These are phyloP conservation scores for Suhomyces faveliae DNA, from an alignment of 805 yeast genomes.

Conservation along the genomic window DNA sequence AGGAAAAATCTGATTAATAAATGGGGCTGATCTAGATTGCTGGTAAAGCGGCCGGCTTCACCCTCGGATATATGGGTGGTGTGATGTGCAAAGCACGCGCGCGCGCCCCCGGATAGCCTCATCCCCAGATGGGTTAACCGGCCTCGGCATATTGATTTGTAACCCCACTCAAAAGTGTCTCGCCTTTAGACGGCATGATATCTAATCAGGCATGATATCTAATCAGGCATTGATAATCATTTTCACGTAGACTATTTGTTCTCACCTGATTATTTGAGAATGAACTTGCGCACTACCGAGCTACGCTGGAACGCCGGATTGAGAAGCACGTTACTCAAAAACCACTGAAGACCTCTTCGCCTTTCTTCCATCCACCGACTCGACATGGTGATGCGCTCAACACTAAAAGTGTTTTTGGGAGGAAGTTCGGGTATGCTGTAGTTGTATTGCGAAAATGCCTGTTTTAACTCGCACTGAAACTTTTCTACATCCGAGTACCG, in stretches of 20 bases:
- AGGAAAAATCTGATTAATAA: conserved; percentile 1
- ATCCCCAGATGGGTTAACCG: not conserved
- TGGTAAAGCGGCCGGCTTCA: too few species aligned
- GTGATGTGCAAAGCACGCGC: too few species aligned
- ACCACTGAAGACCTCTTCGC: conserved; percentile 58
- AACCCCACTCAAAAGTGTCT: too few species aligned
- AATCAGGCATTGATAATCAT: not conserved
- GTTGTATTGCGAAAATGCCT: conserved; percentile 31
- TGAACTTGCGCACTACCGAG: conserved; percentile 40
- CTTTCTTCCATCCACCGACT: conserved; percentile 52
- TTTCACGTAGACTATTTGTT: not conserved
- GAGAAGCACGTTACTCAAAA: conserved; percentile 52
- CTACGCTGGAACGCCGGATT: conserved; percentile 46
- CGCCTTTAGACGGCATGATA: too few species aligned
- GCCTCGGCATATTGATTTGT: not conserved
- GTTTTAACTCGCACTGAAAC: conserved; percentile 41
- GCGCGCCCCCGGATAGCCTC: conserved; percentile 1
- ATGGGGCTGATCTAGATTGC: conserved; percentile 5
- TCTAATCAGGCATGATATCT: too few species aligned
- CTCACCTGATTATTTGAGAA: too few species aligned
- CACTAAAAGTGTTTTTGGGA: conserved; percentile 45
- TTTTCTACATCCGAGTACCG: conserved; percentile 64
- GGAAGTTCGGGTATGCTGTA: conserved; percentile 52
- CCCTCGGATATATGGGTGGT: too few species aligned
- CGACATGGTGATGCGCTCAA: conserved; percentile 37